phyloP scores from a whole-genome alignment of 2,329 filamentous ascomycete genomes.

The Fusarium temperatum region DNA sequence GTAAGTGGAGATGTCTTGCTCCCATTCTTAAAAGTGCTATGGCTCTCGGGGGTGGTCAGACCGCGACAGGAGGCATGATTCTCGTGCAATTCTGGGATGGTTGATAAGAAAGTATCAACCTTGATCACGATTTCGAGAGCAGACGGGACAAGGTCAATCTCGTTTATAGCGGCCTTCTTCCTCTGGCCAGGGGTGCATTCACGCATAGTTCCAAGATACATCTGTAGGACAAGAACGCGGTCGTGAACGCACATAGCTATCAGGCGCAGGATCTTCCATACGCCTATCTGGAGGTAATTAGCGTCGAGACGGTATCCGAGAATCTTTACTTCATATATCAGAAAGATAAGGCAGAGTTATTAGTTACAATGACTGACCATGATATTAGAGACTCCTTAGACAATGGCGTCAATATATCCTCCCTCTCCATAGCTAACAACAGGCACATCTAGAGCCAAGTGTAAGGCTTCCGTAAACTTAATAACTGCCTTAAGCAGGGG shows the following conservation, averaged over 20 bases:
- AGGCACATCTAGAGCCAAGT: not conserved
- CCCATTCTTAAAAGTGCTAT: fast-evolving
- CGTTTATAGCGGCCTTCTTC: not conserved
- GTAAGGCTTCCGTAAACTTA: not conserved
- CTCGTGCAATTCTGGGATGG: not conserved
- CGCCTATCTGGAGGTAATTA: not conserved
- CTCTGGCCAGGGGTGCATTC: not conserved
- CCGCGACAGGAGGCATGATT: not conserved
- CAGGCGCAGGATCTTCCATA: fast-evolving
- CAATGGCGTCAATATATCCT: not conserved
- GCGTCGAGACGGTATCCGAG: not conserved
- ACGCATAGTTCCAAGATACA: not conserved
- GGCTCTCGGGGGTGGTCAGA: not conserved
- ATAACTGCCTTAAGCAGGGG: not conserved
- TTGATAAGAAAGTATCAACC: not conserved
- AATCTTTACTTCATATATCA: not conserved
- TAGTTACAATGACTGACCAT: not conserved
- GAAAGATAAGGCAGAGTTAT: fast-evolving
- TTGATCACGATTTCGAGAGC: not conserved
- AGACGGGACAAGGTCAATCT: not conserved
- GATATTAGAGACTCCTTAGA: not conserved
- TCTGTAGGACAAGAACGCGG: not conserved
- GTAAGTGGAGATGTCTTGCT: not conserved
- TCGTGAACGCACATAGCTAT: not conserved
- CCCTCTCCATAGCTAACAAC: no score